Evolutionary conservation across 768 basidiomycete species (phyloP).

Genomic region (Phylloporus rhodoxanthus): DNA sequence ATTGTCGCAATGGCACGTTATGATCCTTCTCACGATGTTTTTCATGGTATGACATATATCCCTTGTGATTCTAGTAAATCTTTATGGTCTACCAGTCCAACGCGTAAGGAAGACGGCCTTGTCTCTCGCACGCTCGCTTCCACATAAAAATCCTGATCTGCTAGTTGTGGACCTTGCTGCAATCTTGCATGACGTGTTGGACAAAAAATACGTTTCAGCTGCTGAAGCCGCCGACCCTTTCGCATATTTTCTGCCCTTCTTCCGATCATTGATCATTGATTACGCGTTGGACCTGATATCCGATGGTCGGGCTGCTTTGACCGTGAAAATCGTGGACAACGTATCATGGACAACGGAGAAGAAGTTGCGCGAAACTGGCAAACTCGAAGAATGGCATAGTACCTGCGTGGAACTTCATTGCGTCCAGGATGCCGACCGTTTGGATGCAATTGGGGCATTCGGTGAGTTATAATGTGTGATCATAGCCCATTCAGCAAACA

Average conservation of each 20-base stretch:
- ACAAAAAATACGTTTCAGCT: constrained; percentile 74
- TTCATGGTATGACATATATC: constrained; percentile 51
- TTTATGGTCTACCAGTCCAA: constrained; percentile 48
- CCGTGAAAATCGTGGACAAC: constrained; percentile 64
- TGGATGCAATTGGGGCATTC: constrained; percentile 79
- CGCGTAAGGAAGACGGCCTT: constrained; percentile 79
- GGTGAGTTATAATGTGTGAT: constrained; percentile 35
- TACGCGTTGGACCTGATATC: constrained; percentile 50
- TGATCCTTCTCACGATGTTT: constrained; percentile 76
- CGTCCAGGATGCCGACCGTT: constrained; percentile 73
- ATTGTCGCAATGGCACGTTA: constrained; percentile 66
- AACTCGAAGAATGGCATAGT: constrained; percentile 63
- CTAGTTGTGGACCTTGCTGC: constrained; percentile 78
- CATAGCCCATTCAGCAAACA: neutral
- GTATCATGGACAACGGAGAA: constrained; percentile 87
- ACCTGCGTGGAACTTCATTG: constrained; percentile 73
- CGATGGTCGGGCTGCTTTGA: constrained; percentile 52
- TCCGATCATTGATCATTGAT: constrained; percentile 38
- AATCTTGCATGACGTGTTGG: constrained; percentile 82
- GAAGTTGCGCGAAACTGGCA: constrained; percentile 47
- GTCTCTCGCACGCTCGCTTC: constrained; percentile 49
- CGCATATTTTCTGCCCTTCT: constrained; percentile 63
- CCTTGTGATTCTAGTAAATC: constrained; percentile 1
- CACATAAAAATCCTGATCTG: constrained; percentile 51
- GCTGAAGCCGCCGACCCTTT: constrained; percentile 55